Base-by-base conservation (phyloP, 495 filamentous ascomycete genomes). In the Hyaloscypha variabilis region DNA sequence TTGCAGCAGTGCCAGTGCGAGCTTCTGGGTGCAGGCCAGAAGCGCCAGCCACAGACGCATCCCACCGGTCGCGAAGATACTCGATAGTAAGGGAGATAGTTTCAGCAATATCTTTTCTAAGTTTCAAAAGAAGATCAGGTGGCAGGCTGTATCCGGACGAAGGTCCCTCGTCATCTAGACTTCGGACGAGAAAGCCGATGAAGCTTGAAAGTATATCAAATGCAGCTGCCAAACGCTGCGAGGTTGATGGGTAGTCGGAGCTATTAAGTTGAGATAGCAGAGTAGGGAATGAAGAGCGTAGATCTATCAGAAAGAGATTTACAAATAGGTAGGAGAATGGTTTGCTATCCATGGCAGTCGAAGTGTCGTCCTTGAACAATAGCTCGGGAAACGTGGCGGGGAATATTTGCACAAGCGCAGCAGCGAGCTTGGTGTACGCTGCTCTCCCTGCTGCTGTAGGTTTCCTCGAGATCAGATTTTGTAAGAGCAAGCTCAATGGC, bases 61-160 rank as follows among this genome's bases (percentile, higher is more conserved):
- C 88, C 82, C 83, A 90, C 21, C 88, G 75, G 66, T 91, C 88
- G 29, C 87, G 82, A 0, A 91, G 77, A 73, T 84, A 87, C 71
- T 90, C 88, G 68, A 87, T 79, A 0, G 82, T 78, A 3, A 86
- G 75, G 6, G 82, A 83, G 51, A 90, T 76, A 1, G 84, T 84
- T 65, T 88, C 85, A 5, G 78, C 77, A 60, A 90, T 79, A 64
- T 85, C 79, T 42, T 75, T 79, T 28, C 85, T 83, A 1, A 90
- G 76, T 61, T 82, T 83, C 11, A 90, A 77, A 30, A 91, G 77
- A 2, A 81, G 74, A 60, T 85, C 83, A 0, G 86, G 81, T 13
- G 82, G 69, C 69, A 85, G 75, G 21, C 62, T 60, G 49, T 74
- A 61, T 23, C 34, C 28, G 10, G 56, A 46, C 2, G 61, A 25